A percentile compares a stretch with the other conserved stretches of the same genome.
Evolutionary conservation across 352 stramenopile genomes (phyloP).

Genomic region (Phytophthora pisi): DNA sequence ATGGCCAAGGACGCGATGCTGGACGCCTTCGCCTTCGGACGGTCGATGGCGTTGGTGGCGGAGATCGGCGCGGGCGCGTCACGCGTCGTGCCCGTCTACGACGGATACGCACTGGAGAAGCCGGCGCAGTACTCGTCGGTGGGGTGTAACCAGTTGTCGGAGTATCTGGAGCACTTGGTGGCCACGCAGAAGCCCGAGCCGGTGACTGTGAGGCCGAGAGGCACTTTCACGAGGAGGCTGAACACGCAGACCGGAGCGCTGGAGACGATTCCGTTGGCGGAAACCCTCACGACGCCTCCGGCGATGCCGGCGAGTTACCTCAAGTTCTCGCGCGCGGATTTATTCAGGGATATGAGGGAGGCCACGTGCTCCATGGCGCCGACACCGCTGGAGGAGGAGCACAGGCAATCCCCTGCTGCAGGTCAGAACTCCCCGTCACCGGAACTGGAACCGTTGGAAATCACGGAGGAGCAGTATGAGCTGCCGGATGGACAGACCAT

Average conservation of each 20-base stretch:
- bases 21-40: constrained; percentile 91
- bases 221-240: constrained; percentile 64
- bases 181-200: constrained; percentile 35
- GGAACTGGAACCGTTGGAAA: constrained; percentile 23
- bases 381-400: constrained; percentile 54
- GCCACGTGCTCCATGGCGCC: constrained; percentile 51
- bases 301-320: constrained; percentile 73
- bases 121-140: constrained; percentile 78
- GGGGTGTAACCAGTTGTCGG: constrained; percentile 72
- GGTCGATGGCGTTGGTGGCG: constrained; percentile 85
- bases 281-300: constrained; percentile 45
- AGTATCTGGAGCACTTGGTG: constrained; percentile 79
- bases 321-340: constrained; percentile 68
- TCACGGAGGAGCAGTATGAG: constrained; percentile 64
- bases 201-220: constrained; percentile 59
- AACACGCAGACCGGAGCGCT: constrained; percentile 59
- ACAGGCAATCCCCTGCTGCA: constrained; percentile 29
- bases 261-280: constrained; percentile 54
- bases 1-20: constrained; percentile 91
- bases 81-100: constrained; percentile 90
- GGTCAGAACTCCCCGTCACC: constrained; percentile 24
- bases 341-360: constrained; percentile 85
- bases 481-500: constrained; percentile 80
- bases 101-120: constrained; percentile 88
- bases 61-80: constrained; percentile 89